A percentile compares a stretch with the other conserved stretches of the same genome.
phyloP scores from a whole-genome alignment of 257 asterid species.

The Paulownia fortunei region DNA sequence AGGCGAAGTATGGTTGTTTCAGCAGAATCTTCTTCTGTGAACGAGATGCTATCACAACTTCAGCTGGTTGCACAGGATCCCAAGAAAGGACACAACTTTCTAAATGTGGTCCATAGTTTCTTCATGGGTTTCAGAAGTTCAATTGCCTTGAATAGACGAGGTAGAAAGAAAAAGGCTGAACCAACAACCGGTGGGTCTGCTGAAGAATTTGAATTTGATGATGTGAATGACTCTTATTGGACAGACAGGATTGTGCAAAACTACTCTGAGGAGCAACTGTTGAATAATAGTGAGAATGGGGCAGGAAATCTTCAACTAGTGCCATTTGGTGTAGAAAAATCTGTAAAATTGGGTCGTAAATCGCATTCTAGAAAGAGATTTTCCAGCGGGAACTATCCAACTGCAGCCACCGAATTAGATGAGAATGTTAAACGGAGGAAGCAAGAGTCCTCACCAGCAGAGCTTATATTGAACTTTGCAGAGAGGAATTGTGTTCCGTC shows the following conservation, averaged over 20 bases:
- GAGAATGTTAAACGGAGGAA: constrained; percentile 56
- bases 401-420: constrained; percentile 38
- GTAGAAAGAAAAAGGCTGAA: constrained; percentile 63
- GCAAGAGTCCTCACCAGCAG: constrained; percentile 79
- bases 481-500: constrained; percentile 74
- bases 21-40: constrained; percentile 54
- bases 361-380: constrained; percentile 63
- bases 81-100: constrained; percentile 47
- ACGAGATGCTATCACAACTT: constrained; percentile 71
- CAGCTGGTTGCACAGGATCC: constrained; percentile 70
- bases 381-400: constrained; percentile 49
- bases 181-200: constrained; percentile 51
- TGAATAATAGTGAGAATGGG: constrained; percentile 55
- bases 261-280: constrained; percentile 65
- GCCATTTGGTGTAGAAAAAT: constrained; percentile 43
- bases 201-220: constrained; percentile 93
- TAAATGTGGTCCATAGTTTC: constrained; percentile 41
- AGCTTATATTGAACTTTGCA: constrained; percentile 73
- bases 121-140: constrained; percentile 74
- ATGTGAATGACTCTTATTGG: constrained; percentile 89
- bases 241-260: constrained; percentile 84
- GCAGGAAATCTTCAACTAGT: constrained; percentile 38
- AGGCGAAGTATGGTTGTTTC: constrained; percentile 43
- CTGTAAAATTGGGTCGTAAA: constrained; percentile 57
- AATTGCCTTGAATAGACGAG: constrained; percentile 52